phyloP scores from a whole-genome alignment of 1,139 yeast genomes.

The Pichiaceae sp. region DNA sequence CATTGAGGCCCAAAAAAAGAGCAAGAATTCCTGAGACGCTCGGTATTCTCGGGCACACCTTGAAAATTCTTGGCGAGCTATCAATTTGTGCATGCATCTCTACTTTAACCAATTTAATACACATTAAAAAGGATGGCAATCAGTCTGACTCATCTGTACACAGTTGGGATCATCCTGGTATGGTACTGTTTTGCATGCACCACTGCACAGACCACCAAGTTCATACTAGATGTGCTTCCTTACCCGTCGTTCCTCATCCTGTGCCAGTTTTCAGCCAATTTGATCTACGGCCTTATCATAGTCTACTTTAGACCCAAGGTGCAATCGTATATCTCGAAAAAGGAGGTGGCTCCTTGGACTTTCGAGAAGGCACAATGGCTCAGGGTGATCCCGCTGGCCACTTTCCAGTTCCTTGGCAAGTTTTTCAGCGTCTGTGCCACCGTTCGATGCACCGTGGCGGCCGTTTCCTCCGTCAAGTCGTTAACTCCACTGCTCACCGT shows the following conservation, averaged over 20 bases:
- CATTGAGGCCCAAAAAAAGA: slow-evolving; percentile 13
- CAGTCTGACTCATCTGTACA: too few relatives aligned
- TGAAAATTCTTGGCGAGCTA: too few relatives aligned
- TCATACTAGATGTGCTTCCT: slow-evolving; percentile 32
- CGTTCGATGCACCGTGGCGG: slow-evolving; percentile 73
- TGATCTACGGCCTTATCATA: slow-evolving; percentile 20
- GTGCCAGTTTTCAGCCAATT: slow-evolving; percentile 36
- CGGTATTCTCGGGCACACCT: too few relatives aligned
- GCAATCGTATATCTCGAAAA: slow-evolving; percentile 12
- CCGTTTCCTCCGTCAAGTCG: slow-evolving; percentile 86
- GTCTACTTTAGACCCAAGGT: slow-evolving; percentile 3
- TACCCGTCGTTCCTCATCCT: slow-evolving; percentile 46
- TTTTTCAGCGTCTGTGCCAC: slow-evolving; percentile 82
- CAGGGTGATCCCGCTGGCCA: slow-evolving; percentile 74
- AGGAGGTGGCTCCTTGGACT: not conserved
- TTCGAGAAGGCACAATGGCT: not conserved
- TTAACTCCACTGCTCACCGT: slow-evolving; percentile 82
- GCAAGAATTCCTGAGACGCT: too few relatives aligned
- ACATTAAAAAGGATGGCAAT: too few relatives aligned
- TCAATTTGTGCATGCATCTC: too few relatives aligned
- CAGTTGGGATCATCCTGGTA: slow-evolving; percentile 12
- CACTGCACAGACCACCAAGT: slow-evolving; percentile 40
- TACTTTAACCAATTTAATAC: too few relatives aligned
- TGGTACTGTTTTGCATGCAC: slow-evolving; percentile 42
- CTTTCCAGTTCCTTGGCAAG: slow-evolving; percentile 85